Evolutionary conservation across 352 stramenopile genomes (phyloP).

Genomic region (Phytophthora colocasiae): DNA sequence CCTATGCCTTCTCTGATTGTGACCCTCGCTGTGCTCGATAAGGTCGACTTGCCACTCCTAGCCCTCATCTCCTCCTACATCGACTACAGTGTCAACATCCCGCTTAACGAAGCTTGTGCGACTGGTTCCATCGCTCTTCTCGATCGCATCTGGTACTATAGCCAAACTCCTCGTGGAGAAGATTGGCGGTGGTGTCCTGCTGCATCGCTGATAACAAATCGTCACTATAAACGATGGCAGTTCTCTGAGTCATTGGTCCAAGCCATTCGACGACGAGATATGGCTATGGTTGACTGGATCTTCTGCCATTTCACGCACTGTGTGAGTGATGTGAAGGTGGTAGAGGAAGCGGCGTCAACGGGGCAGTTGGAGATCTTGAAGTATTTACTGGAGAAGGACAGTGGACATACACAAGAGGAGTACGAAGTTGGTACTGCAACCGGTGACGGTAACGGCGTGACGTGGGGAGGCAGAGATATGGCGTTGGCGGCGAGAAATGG

Average conservation of each 20-base stretch:
- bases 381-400: conserved; percentile 5
- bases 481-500: conserved; percentile 4
- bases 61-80: conserved; percentile 10
- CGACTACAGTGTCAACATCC: conserved; percentile 7
- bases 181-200: conserved; percentile 6
- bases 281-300: conserved; percentile 12
- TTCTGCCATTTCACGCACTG: conserved; percentile 9
- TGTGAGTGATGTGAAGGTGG: conserved; percentile 11
- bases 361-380: conserved; percentile 2
- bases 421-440: background rate
- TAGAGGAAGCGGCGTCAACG: conserved; percentile 8
- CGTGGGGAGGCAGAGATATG: conserved; percentile 3
- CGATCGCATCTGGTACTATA: conserved; percentile 8
- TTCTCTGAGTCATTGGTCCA: conserved; percentile 13
- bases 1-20: background rate
- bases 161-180: conserved; percentile 1
- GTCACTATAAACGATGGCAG: conserved; percentile 13
- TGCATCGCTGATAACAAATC: background rate
- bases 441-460: background rate
- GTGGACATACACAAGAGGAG: background rate
- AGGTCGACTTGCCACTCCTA: background rate
- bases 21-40: conserved; percentile 1
- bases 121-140: background rate
- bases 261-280: conserved; percentile 7
- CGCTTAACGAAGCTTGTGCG: conserved; percentile 1